A percentile compares a stretch with the other conserved stretches of the same genome.
Evolutionary conservation across 306 rosid genomes (phyloP).

Genomic region (Lathyrus oleraceus): DNA sequence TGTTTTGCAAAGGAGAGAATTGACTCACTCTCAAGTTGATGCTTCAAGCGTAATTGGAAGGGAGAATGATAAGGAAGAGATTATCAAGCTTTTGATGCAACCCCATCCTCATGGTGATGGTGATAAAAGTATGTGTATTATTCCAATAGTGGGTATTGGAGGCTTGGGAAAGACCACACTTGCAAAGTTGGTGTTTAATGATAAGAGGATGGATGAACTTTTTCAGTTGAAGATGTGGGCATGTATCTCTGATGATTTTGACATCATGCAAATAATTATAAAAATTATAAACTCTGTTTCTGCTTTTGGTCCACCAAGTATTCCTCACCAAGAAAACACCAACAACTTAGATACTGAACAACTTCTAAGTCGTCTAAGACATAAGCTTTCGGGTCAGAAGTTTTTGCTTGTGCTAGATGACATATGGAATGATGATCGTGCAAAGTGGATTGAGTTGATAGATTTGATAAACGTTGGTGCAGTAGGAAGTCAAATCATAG

Average conservation of each 20-base stretch:
- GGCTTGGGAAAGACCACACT: constrained; percentile 1
- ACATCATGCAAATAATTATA: not conserved
- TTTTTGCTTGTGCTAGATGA: not conserved
- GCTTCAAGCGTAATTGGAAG: not conserved
- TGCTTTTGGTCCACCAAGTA: not conserved
- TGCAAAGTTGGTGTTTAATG: constrained; percentile 7
- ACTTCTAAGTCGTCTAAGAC: not conserved
- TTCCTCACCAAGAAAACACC: not conserved
- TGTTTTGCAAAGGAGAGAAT: not conserved
- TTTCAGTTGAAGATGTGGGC: not conserved
- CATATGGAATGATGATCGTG: constrained; percentile 4
- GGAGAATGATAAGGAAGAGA: not conserved
- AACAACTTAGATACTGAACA: not conserved
- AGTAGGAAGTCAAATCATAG: not conserved
- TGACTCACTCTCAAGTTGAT: not conserved
- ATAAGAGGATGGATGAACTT: not conserved
- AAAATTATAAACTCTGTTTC: not conserved
- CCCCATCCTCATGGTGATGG: not conserved
- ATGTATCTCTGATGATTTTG: not conserved
- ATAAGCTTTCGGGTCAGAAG: not conserved
- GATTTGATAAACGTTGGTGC: not conserved
- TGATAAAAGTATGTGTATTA: not conserved
- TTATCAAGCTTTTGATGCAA: not conserved
- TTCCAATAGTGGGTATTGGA: not conserved
- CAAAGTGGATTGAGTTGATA: not conserved